Conservation (phyloP, 176 grass and related monocot species). For the Thalia dealbata region DNA sequence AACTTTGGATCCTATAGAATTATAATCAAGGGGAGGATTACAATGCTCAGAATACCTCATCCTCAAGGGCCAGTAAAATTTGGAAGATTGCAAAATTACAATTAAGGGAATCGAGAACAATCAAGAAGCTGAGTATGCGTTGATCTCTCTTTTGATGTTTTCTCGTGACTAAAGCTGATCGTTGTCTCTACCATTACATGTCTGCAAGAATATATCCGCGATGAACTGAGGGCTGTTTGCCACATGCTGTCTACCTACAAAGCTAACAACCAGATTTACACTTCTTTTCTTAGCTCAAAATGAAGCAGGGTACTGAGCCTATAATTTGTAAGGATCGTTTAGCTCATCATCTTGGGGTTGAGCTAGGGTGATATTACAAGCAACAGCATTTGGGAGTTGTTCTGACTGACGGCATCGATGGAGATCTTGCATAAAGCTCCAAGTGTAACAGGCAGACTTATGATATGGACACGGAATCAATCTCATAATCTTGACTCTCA, state of each 20-base stretch:
- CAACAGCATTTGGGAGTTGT: neutral
- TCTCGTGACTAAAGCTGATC: neutral
- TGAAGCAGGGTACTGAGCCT: neutral
- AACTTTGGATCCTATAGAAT: neutral
- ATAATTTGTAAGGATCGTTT: neutral
- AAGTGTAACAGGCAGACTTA: slow-evolving; percentile 12
- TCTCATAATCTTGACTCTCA: slow-evolving; percentile 47
- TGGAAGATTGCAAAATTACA: neutral
- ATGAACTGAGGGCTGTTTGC: neutral
- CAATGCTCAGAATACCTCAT: too few relatives aligned
- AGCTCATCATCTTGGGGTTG: neutral
- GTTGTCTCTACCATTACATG: neutral
- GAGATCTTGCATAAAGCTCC: neutral
- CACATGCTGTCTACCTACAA: neutral
- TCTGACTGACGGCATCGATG: neutral
- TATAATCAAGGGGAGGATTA: too few relatives aligned
- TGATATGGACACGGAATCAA: slow-evolving; percentile 52
- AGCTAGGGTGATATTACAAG: neutral
- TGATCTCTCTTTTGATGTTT: neutral
- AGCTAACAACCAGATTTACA: neutral
- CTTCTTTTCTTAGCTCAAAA: neutral
- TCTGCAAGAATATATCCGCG: neutral
- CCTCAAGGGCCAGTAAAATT: too few relatives aligned
- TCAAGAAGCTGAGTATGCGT: neutral
- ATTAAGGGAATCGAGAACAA: neutral